Evolutionary conservation across 2,329 filamentous ascomycete genomes (phyloP), one percentile per base, ranked within the genome.

Genomic region (Sporothrix brasiliensis): DNA sequence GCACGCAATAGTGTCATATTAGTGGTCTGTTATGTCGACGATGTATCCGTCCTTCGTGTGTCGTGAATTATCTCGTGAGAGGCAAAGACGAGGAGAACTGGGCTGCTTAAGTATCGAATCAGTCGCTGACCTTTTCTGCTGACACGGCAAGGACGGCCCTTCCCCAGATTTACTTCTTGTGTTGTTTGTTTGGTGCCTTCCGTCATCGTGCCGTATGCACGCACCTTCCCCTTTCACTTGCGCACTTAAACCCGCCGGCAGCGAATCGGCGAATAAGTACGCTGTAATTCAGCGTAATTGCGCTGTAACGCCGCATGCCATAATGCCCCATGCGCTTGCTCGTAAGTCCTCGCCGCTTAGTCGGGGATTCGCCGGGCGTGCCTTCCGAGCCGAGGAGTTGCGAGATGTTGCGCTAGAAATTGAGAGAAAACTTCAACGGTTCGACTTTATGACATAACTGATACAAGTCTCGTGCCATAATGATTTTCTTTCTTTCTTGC

Each of bases 1-100:
- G 47, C 11, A 27, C 47, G 67, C 47, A 69, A 69, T 69, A 54
- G 67, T 54, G 67, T 69, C 67, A 69, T 69, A 21, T 4, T 66
- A 39, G 30, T 67, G 61, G 44, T 54, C 6, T 21, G 16, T 24
- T 50, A 41, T 11, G 41, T 11, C 13, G 34, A 44, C 16, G 47
- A 7, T 50, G 47, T 47, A 14, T 14, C 44, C 16, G 44, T 47
- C 44, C 13, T 47, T 30, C 27, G 27, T 30, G 44, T 10, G 44
- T 16, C 44, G 44, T 47, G 44, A n/a, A n/a, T 14, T 50, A 10
- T 44, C 13, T 44, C 41, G 47, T 7, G 19, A 50, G 19, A 50
- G 19, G 47, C 4, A 3, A 7, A 19, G 19, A 27, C 19, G n/a
- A 60, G 27, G 39, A 24, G 11, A n/a, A 14, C 34, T 14, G 41